Evolutionary conservation across 257 asterid species (phyloP), one percentile per base, ranked within the genome.

Genomic region (Nicotiana tomentosiformis): DNA sequence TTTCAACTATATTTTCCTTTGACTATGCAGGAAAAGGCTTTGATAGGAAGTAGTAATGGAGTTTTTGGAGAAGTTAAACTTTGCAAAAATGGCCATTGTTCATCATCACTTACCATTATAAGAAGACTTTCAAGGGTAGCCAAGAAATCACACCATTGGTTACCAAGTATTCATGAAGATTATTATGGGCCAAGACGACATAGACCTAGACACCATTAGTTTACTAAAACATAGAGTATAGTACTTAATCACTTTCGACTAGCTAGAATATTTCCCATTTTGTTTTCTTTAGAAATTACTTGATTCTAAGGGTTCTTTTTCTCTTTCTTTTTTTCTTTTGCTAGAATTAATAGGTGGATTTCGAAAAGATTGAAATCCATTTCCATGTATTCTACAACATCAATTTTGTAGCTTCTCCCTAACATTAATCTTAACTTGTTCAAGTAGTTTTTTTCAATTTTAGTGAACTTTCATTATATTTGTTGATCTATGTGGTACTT

Each of bases 161-260:
- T 93, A 89, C 98, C 98, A 88, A 91, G 90, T 84, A 84, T 94
- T 87, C 97, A 93, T 85, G 98, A 94, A 91, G 98, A 94, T 87
- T 94, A 94, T 82, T 94, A 90, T 85, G 93, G 97, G 7, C 96
- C 97, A 76, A 87, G 91, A 88, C 83, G 89, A 84, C 95, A 94
- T 87, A 90, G 87, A 65, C 89, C 94, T 82, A 91, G 81, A 86
- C 95, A 92, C 86, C 97, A 93, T 76, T 92, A 88, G 5, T 74
- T 74, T 72, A 39, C 20, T 11, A 20, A 23, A 49, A 23, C 23
- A 20, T 20, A 20, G 23, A 20, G 23, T 23, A 39, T 39, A 39
- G 0, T 35, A 35, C 39, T 37, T 39, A 20, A 39, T 39, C 7
- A 39, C 2, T 39, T 39, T 39, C 49, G 1, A 39, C 33, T 72